Percentiles rank a stretch among this genome's conserved stretches.
Evolutionary conservation across 306 rosid genomes (phyloP).

Genomic region (Pterocarpus macrocarpus): DNA sequence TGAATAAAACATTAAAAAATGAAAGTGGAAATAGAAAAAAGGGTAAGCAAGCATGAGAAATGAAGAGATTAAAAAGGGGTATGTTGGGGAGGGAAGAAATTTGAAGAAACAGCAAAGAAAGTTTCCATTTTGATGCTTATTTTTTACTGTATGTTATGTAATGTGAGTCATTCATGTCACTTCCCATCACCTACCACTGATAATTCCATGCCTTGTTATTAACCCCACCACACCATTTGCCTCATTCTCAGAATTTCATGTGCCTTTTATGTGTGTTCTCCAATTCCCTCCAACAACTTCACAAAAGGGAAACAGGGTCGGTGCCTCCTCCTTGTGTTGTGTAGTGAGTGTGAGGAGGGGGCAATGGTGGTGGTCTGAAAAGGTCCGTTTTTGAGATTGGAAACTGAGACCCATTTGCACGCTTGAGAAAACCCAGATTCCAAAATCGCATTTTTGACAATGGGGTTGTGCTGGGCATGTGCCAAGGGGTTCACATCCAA

Average conservation of each 20-base stretch:
- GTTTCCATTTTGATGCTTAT: conserved; percentile 66
- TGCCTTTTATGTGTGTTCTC: conserved; percentile 47
- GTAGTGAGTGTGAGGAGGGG: conserved; percentile 14
- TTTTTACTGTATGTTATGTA: conserved; percentile 65
- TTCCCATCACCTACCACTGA: conserved; percentile 77
- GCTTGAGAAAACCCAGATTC: conserved; percentile 52
- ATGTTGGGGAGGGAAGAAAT: conserved; percentile 52
- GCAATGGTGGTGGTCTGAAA: conserved; percentile 26
- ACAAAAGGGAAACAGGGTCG: conserved; percentile 10
- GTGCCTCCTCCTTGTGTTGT: conserved; percentile 36
- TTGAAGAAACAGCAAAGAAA: conserved; percentile 82
- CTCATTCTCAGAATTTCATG: conserved; percentile 52
- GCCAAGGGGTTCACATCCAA: conserved; percentile 43
- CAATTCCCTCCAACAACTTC: conserved; percentile 50
- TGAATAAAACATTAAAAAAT: conserved; percentile 36
- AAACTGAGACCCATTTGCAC: conserved; percentile 44
- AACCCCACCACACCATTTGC: conserved; percentile 58
- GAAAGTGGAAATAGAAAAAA: not conserved
- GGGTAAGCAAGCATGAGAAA: conserved; percentile 9
- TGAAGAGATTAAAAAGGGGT: not conserved
- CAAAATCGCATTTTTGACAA: conserved; percentile 53
- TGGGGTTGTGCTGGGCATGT: conserved; percentile 52
- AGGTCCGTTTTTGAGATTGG: conserved; percentile 48
- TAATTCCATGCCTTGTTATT: conserved; percentile 75
- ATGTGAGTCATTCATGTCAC: conserved; percentile 53